A percentile compares a stretch with the other conserved stretches of the same genome.
phyloP scores from a whole-genome alignment of 208 protist genomes.

The Lotmaria passim region DNA sequence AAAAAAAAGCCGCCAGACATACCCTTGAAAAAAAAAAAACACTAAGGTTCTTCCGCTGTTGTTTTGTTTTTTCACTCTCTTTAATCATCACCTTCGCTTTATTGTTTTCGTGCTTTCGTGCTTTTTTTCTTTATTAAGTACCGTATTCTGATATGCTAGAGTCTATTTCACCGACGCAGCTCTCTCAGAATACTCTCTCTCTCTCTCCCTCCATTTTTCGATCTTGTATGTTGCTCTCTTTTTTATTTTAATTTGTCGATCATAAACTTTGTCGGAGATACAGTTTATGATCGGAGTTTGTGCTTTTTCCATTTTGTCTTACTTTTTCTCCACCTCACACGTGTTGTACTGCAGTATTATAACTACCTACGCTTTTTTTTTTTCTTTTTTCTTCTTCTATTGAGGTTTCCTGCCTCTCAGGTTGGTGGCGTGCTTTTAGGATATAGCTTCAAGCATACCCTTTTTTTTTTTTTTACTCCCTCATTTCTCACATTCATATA shows the following conservation, averaged over 20 bases:
- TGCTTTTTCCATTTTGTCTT: slow-evolving; percentile 21
- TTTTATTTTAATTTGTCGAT: background rate
- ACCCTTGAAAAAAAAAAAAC: background rate
- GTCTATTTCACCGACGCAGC: slow-evolving; percentile 4
- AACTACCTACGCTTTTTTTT: background rate
- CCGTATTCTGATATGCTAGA: background rate
- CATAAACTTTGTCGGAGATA: slow-evolving; percentile 20
- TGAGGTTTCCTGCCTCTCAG: background rate
- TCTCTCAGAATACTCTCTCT: background rate
- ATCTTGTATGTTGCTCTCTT: background rate
- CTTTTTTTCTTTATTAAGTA: too few species aligned
- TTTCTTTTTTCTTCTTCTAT: background rate
- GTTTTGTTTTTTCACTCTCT: too few species aligned
- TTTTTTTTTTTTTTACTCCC: too few species aligned
- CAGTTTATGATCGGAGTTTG: background rate
- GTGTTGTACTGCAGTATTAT: background rate
- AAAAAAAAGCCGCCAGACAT: background rate
- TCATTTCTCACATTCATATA: too few species aligned
- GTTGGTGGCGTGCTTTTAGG: background rate
- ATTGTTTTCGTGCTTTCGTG: slow-evolving; percentile 7
- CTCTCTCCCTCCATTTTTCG: background rate
- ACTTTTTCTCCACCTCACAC: background rate
- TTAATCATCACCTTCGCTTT: too few species aligned
- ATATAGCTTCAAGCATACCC: too few species aligned
- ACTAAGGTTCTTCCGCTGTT: background rate